Conservation (phyloP, 148 eudicot genomes). For the Camellia granthamiana region DNA sequence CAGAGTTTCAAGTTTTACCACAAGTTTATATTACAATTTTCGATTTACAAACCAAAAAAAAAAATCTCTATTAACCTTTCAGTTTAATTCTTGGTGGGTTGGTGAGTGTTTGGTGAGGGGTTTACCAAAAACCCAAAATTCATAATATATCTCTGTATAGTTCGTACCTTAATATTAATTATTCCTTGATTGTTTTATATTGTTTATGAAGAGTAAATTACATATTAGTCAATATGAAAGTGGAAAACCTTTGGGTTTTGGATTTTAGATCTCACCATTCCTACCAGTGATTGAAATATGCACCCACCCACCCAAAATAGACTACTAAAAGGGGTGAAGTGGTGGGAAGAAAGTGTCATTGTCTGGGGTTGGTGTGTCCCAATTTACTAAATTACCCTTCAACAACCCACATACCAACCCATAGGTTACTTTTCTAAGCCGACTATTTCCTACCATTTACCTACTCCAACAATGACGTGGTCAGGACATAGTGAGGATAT, state of each 20-base stretch:
- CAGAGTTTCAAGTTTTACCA: no score
- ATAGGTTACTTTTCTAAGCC: background rate
- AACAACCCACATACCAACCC: background rate
- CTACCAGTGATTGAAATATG: background rate
- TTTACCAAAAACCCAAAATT: no score
- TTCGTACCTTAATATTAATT: background rate
- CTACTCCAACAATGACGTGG: background rate
- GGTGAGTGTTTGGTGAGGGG: no score
- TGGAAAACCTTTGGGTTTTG: background rate
- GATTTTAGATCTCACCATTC: background rate
- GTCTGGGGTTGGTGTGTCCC: background rate
- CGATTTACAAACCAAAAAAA: no score
- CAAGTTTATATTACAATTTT: no score
- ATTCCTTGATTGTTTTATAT: background rate
- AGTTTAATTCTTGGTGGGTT: no score
- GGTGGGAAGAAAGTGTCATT: background rate
- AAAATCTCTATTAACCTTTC: no score
- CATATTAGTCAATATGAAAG: background rate
- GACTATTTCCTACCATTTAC: background rate
- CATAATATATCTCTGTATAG: no score
- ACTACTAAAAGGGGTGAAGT: background rate
- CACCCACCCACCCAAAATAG: background rate
- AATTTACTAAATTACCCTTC: slow-evolving; percentile 6
- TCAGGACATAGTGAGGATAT: background rate
- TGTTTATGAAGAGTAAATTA: background rate